Conservation (phyloP, 352 stramenopile genomes). For the Phytophthora boehmeriae region DNA sequence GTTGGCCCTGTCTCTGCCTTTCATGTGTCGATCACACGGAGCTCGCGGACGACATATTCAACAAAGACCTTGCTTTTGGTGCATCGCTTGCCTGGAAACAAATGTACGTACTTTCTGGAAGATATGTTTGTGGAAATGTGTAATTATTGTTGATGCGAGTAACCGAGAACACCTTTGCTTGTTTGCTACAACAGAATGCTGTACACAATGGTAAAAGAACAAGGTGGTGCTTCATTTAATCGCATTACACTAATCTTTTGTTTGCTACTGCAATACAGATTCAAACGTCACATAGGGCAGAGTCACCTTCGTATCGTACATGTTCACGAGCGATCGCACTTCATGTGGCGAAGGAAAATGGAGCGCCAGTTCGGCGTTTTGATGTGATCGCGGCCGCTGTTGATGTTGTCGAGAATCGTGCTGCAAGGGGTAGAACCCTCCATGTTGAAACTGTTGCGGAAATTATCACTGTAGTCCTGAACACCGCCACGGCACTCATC, state of each 20-base stretch:
- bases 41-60: no score
- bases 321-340: slow-evolving; percentile 43
- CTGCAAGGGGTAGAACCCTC: slow-evolving; percentile 65
- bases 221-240: not conserved
- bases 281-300: slow-evolving; percentile 3
- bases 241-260: slow-evolving; percentile 30
- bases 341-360: slow-evolving; percentile 70
- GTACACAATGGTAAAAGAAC: no score
- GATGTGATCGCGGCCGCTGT: slow-evolving; percentile 61
- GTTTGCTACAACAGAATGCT: no score
- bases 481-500: slow-evolving; percentile 82
- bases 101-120: no score
- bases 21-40: no score
- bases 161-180: no score
- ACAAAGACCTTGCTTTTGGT: no score
- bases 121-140: no score
- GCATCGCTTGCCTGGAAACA: no score
- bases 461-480: slow-evolving; percentile 61
- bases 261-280: slow-evolving; percentile 23
- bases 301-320: slow-evolving; percentile 1
- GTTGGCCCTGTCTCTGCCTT: slow-evolving; percentile 8
- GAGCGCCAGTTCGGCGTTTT: slow-evolving; percentile 73
- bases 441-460: slow-evolving; percentile 72
- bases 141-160: no score
- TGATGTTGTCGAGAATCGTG: slow-evolving; percentile 62